Conservation (phyloP, 106 monocot genomes). For the Narthecium ossifragum region DNA sequence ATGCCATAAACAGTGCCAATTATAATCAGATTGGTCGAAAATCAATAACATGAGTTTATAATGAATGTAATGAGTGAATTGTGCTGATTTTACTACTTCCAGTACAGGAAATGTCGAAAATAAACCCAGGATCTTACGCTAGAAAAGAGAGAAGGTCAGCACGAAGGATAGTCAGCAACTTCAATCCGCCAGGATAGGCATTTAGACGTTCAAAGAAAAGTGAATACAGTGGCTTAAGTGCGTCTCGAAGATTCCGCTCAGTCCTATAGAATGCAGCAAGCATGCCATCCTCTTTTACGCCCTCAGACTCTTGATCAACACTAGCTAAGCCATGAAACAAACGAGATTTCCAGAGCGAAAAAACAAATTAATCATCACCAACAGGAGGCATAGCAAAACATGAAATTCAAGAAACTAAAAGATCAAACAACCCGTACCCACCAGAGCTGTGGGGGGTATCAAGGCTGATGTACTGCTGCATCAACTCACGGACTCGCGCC, state of each 20-base stretch:
- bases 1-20: too few relatives aligned
- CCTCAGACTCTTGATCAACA: constrained; percentile 4
- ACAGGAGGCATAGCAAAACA: not conserved
- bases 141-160: constrained; percentile 63
- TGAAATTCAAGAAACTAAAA: not conserved
- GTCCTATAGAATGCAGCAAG: constrained; percentile 53
- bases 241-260: constrained; percentile 59
- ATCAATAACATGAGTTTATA: too few relatives aligned
- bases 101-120: too few relatives aligned
- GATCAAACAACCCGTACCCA: not conserved
- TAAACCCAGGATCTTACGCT: constrained; percentile 21
- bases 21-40: too few relatives aligned
- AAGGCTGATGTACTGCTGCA: constrained; percentile 65
- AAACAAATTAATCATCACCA: not conserved
- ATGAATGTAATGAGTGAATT: too few relatives aligned
- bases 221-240: constrained; percentile 60
- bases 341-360: not conserved
- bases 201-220: constrained; percentile 59
- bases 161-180: constrained; percentile 59
- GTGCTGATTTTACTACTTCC: too few relatives aligned
- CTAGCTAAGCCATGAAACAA: constrained; percentile 12
- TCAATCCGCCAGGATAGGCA: constrained; percentile 64
- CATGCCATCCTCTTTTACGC: constrained; percentile 23
- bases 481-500: constrained; percentile 46
- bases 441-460: constrained; percentile 17